A percentile compares a stretch with the other conserved stretches of the same genome.
These are phyloP conservation scores for Eucalyptus tenuipes DNA, from an alignment of 345 rosid genomes.

Conservation along the genomic window DNA sequence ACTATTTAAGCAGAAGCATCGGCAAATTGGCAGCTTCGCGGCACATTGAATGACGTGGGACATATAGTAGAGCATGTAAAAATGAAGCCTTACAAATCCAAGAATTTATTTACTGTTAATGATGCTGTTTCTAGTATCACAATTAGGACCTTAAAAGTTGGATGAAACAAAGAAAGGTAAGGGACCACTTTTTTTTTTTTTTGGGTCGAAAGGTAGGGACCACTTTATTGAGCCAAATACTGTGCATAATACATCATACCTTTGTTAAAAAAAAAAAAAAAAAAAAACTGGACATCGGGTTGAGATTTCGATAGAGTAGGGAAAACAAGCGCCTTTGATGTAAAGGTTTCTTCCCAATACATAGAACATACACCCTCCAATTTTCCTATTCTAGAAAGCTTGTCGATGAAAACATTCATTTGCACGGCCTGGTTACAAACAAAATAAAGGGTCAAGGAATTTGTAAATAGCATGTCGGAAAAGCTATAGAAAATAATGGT, in stretches of 20 bases:
- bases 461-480: background rate
- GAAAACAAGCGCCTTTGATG: constrained; percentile 51
- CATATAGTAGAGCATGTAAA: too few species aligned
- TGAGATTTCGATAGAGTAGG: too few species aligned
- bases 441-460: background rate
- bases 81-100: too few species aligned
- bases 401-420: constrained; percentile 56
- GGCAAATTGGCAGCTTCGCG: too few species aligned
- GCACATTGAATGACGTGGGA: too few species aligned
- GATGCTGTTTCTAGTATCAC: too few species aligned
- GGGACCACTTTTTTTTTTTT: too few species aligned
- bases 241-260: background rate
- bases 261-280: background rate
- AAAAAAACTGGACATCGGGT: background rate
- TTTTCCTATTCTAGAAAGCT: constrained; percentile 45
- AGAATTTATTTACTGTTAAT: too few species aligned
- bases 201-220: background rate
- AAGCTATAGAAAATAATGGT: background rate
- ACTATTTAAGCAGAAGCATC: too few species aligned
- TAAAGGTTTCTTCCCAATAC: constrained; percentile 68
- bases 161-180: too few species aligned
- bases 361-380: constrained; percentile 56
- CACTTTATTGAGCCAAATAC: background rate
- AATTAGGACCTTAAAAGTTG: too few species aligned
- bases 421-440: constrained; percentile 32